Conservation (phyloP, 352 stramenopile species). For the Phytophthora colocasiae region DNA sequence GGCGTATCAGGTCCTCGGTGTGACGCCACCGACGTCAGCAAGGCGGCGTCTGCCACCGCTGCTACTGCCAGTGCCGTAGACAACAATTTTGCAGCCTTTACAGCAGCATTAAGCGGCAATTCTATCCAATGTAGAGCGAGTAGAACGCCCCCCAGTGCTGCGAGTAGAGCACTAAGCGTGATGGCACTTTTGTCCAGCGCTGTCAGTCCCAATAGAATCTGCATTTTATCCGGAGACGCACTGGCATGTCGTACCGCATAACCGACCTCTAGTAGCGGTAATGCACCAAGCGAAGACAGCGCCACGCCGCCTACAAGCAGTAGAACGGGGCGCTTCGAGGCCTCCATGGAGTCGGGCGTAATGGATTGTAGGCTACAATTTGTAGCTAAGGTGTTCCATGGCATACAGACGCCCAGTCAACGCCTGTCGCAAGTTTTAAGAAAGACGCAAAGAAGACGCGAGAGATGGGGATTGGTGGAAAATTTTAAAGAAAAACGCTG, state of each 20-base stretch:
- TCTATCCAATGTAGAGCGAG: slow-evolving; percentile 39
- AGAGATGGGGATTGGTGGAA: slow-evolving; percentile 16
- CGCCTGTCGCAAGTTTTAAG: slow-evolving; percentile 13
- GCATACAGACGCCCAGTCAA: slow-evolving; percentile 8
- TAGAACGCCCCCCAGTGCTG: slow-evolving; percentile 26
- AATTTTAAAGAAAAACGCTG: background rate
- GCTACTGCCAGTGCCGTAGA: slow-evolving; percentile 17
- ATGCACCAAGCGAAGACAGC: slow-evolving; percentile 32
- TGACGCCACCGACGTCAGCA: slow-evolving; percentile 29
- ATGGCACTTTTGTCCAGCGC: slow-evolving; percentile 38
- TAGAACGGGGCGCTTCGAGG: slow-evolving; percentile 13
- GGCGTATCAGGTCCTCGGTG: slow-evolving; percentile 29
- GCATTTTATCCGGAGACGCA: slow-evolving; percentile 16
- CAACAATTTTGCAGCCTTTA: slow-evolving; percentile 22
- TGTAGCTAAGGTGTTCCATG: background rate
- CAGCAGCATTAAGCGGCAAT: slow-evolving; percentile 4
- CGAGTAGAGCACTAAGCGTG: slow-evolving; percentile 17
- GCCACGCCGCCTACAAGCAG: slow-evolving; percentile 32
- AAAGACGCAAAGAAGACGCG: slow-evolving; percentile 6
- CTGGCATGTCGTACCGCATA: slow-evolving; percentile 9
- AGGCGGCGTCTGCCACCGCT: slow-evolving; percentile 18
- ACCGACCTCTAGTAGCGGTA: slow-evolving; percentile 42
- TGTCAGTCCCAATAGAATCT: slow-evolving; percentile 32
- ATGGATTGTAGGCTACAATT: no score
- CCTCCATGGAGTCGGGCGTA: slow-evolving; percentile 19